These are phyloP conservation scores for Fusarium sp. DNA, from an alignment of 2,329 filamentous ascomycete genomes.

Conservation along the genomic window DNA sequence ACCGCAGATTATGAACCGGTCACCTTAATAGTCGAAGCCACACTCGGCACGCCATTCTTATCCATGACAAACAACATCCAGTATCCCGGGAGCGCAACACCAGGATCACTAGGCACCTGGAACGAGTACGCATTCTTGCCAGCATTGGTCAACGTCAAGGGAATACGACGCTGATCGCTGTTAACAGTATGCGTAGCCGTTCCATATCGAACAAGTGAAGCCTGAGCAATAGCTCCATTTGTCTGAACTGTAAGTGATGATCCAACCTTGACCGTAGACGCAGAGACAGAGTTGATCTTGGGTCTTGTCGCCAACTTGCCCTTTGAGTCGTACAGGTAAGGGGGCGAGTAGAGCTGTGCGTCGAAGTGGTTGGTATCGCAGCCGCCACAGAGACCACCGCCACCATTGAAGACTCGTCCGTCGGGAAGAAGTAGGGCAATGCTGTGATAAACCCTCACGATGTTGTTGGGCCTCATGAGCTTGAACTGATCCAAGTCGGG, in stretches of 20 bases:
- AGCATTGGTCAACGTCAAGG: background rate
- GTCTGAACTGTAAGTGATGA: conserved; percentile 20
- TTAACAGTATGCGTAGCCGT: conserved; percentile 39
- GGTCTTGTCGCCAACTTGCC: conserved; percentile 28
- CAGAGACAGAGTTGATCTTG: conserved; percentile 22
- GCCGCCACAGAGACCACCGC: conserved; percentile 28
- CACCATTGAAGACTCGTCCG: conserved; percentile 38
- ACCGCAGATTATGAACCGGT: background rate
- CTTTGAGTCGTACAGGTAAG: conserved; percentile 29
- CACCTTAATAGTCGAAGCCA: conserved; percentile 33
- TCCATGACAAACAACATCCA: conserved; percentile 46
- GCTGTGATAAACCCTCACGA: conserved; percentile 34
- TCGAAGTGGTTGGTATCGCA: conserved; percentile 41
- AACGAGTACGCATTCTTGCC: conserved; percentile 32
- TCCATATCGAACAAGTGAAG: conserved; percentile 36
- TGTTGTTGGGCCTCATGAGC: conserved; percentile 35
- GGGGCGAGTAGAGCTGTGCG: conserved; percentile 36
- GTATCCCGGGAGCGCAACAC: conserved; percentile 39
- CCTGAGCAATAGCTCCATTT: background rate
- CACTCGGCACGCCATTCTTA: conserved; percentile 33
- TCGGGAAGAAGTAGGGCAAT: conserved; percentile 33
- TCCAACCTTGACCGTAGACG: conserved; percentile 8
- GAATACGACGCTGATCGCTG: conserved; percentile 37
- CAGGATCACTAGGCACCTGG: conserved; percentile 31
- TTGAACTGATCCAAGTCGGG: conserved; percentile 7